Base-by-base conservation (phyloP, 2,329 filamentous ascomycete genomes). In the Elsinoe batatas region DNA sequence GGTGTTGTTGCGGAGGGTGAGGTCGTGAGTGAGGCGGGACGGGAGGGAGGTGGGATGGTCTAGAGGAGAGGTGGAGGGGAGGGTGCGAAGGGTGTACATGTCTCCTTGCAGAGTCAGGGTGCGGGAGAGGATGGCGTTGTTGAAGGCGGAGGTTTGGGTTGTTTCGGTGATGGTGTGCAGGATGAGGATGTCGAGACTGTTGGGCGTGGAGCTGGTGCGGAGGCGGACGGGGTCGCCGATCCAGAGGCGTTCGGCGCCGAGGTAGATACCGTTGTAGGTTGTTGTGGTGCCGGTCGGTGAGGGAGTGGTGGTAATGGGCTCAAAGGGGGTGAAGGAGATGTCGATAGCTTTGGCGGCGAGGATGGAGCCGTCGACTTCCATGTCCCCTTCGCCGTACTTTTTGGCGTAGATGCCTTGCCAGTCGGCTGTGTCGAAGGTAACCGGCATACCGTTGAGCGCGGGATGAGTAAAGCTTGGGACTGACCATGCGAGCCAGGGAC, bases 191-290 rank as follows among this genome's bases (percentile, higher is more conserved):
- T 78, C 74, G 30, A 72, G 72, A 15, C 72, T 72, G 32, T 44
- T 44, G 40, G 10, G 12, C 8, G 38, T 15, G 1, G 67, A 65
- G n/a, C 68, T 70, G 12, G 70, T 66, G 5, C 70, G 68, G 4
- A 82, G 65, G n/a, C 80, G 76, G 12, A 82, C 70, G 1, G 78
- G 72, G 46, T 83, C 80, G n/a, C 79, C 78, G 17, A 75, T 66
- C 77, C 79, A 82, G 18, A 82, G 71, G 65, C 81, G 82, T 62
- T 83, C 80, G 1, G 75, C 78, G 5, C 80, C 80, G 0, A 82
- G 65, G 63, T 74, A 82, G 50, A 82, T 69, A 32, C 76, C 77
- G 56, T 76, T 76, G 64, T 76, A 82, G 54, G 74, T 69, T 44
- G 75, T 72, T 55, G 76, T 70, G 10, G 58, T 59, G 1, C 65